These are phyloP conservation scores for Dicorynia guianensis DNA, from an alignment of 306 rosid species.

Conservation along the genomic window DNA sequence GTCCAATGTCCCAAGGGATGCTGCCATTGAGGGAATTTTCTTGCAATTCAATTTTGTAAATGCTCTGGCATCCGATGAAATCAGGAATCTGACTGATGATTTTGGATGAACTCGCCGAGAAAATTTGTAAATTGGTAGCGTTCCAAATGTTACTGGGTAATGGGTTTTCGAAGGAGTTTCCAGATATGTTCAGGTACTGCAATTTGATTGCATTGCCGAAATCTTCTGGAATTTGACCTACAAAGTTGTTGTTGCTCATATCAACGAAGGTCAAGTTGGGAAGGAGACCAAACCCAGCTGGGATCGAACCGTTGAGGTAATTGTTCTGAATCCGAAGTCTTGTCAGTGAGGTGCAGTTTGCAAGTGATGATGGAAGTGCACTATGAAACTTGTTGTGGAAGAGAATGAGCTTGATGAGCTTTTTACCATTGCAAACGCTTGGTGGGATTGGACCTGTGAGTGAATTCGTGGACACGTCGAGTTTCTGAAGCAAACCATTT, in stretches of 20 bases:
- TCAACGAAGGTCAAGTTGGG: constrained; percentile 57
- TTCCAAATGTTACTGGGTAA: constrained; percentile 62
- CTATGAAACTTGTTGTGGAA: constrained; percentile 59
- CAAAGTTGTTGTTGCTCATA: constrained; percentile 61
- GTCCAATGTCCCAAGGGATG: constrained; percentile 84
- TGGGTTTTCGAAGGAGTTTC: constrained; percentile 43
- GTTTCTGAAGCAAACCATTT: constrained; percentile 51
- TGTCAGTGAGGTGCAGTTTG: constrained; percentile 62
- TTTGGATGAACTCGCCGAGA: constrained; percentile 59
- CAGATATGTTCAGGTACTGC: constrained; percentile 55
- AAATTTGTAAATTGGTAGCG: constrained; percentile 49
- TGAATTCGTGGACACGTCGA: constrained; percentile 82
- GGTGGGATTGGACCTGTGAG: constrained; percentile 81
- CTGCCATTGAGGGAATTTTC: constrained; percentile 60
- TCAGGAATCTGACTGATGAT: constrained; percentile 60
- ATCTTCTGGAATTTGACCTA: constrained; percentile 60
- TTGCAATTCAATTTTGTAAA: constrained; percentile 69
- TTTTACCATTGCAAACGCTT: constrained; percentile 67
- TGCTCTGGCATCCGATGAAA: constrained; percentile 54
- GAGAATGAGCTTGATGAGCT: constrained; percentile 64
- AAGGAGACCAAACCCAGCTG: constrained; percentile 52
- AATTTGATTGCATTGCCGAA: constrained; percentile 55
- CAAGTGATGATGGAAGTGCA: constrained; percentile 56
- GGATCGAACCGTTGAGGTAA: constrained; percentile 70
- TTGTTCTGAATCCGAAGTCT: constrained; percentile 82